Base-by-base conservation (phyloP, 495 filamentous ascomycete genomes). In the Mycothermus thermophilus region DNA sequence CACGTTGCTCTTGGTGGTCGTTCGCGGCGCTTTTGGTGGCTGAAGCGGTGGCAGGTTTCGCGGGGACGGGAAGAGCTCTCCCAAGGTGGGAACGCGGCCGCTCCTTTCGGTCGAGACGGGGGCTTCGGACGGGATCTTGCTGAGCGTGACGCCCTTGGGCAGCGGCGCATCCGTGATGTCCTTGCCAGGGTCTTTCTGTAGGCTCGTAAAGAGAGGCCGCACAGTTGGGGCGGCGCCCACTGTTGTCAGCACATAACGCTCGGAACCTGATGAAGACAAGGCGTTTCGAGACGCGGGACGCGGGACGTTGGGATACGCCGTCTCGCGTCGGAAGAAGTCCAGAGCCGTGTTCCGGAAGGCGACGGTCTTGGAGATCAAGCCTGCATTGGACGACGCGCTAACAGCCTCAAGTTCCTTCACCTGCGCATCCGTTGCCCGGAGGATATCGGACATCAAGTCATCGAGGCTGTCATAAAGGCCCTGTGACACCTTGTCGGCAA, bases 121-220 rank as follows among this genome's bases (percentile, higher is more conserved):
- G 12, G 46, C 42, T 7, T 52, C 46, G 6, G 83, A 76, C 34
- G 77, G 49, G 11, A 88, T 68, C 40, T 77, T 74, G 10, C 79
- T 84, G 8, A 73, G 64, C 7, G 65, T 69, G 20, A 93, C 76
- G 19, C 81, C 80, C 37, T 74, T 79, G 1, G 85, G 87, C 21
- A 95, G 54, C 10, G 60, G 65, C 10, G 55, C 64, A 36, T 85
- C 82, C 28, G 62, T 66, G 16, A 92, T 55, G 2, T 63, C 54
- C 34, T 46, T 55, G 13, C 66, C 55, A 11, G 59, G 47, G n/a
- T 63, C 57, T 12, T 62, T 60, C 32, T 68, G 65, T 17, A 86
- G 58, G 55, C 85, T 92, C 10, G 85, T 85, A 54, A 85, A 93
- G 11, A 93, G 63, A 35, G 88, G 83, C 44, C 75, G 80, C 10